Base-by-base conservation (phyloP, 805 yeast genomes). In the Nakazawaea sp. region DNA sequence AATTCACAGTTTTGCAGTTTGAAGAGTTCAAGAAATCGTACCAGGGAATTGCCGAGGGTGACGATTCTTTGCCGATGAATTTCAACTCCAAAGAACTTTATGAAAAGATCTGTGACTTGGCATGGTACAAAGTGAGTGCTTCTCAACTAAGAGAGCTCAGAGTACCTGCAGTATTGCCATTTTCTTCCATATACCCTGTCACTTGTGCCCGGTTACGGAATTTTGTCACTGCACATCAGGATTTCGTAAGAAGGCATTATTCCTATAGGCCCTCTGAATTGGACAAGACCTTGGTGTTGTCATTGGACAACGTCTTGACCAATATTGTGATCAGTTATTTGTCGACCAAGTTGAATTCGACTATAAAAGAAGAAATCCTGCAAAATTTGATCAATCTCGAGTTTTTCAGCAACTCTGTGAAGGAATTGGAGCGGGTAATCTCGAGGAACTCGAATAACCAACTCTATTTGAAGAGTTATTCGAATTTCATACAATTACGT, bases 351-450 rank as follows among this genome's bases (percentile, higher is more conserved):
- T 69, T 82, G 33, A 71, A 75, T 46, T 70, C 88, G 2, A 74
- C 81, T 10, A 83, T 88, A 44, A 84, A 95, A 52, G 97, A 90
- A 57, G 89, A 87, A 46, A 72, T 87, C 19, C 81, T 96, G 0
- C 97, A 92, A 62, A 85, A 86, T 46, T 68, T 85, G 46, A 81
- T 92, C 41, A 88, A 92, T 55, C 63, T 90, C 49, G 96, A 90
- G 53, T 86, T 84, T 55, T 90, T 89, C 55, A 69, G 84, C 29
- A 76, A 69, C 47, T 86, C 95, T 39, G 72, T 89, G 8, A 65
- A 66, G 36, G 88, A 82, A 53, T 67, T 90, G 33, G 79, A 77
- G n/a, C 61, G 63, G 35, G 50, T 63, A 40, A 33, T 57, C 38
- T 54, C 67, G 56, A 13, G 54, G 56, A 35, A 61, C 64, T 38